Base-by-base conservation (phyloP, 257 asterid species). In the Asclepias syriaca region DNA sequence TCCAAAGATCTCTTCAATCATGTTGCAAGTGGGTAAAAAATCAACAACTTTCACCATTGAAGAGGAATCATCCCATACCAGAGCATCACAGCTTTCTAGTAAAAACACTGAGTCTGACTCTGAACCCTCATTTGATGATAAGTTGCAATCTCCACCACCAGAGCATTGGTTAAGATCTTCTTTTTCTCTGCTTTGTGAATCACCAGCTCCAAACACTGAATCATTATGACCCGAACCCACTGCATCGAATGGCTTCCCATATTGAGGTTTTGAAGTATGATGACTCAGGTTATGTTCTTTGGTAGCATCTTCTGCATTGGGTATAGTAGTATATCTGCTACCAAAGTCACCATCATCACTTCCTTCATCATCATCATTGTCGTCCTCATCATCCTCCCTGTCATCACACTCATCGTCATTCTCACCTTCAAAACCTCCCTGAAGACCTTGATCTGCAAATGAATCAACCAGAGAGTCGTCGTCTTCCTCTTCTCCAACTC, bases 401-500 rank as follows among this genome's bases (percentile, higher is more conserved):
- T 72, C 72, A 43, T 65, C 66, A 10, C 63, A 27, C 29, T 55
- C 72, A 53, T 73, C 69, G 43, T 51, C 82, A n/a, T 69, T 61
- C 3, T 66, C 80, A 1, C 59, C 77, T 49, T 66, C 77, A 78
- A 73, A 78, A 18, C 81, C 81, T 24, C 24, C 75, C 63, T 58
- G 77, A 53, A 64, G 22, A 5, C 75, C 86, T 78, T 74, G 69
- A 66, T 82, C 77, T 4, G 77, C 75, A 50, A 75, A 71, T 34
- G 95, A 86, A 75, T 90, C 87, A 45, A 88, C 77, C 8, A 85
- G 83, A 63, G 85, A 82, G 57, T 81, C 88, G 53, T 81, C 88
- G 49, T 81, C 88, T 58, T 80, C 87, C n/a, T 83, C 90, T 54
- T 84, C 85, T 60, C 71, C 77, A 60, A 76, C 71, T n/a, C 69